phyloP scores from a whole-genome alignment of 371 early-diverging fungal species.

The Mucor indicus region DNA sequence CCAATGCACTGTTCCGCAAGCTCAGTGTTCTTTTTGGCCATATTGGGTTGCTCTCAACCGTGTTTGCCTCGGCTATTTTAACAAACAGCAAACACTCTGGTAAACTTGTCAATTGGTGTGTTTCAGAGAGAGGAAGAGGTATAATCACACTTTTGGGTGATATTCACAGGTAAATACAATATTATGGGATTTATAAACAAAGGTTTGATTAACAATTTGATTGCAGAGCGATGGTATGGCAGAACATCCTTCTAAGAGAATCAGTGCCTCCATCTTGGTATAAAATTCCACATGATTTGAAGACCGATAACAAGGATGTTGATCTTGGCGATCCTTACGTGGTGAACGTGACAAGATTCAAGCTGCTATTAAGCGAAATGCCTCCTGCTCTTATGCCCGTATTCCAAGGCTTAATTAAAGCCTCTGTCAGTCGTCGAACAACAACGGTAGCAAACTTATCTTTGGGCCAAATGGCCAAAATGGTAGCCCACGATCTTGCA shows the following conservation, averaged over 20 bases:
- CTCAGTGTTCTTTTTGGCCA: constrained; percentile 19
- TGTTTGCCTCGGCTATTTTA: constrained; percentile 15
- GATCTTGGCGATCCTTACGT: constrained; percentile 52
- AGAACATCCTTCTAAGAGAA: constrained; percentile 60
- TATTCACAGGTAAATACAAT: constrained; percentile 49
- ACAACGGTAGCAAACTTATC: constrained; percentile 22
- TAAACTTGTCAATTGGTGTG: constrained; percentile 9
- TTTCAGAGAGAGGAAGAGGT: constrained; percentile 28
- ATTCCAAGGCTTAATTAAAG: constrained; percentile 71
- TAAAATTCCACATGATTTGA: constrained; percentile 13
- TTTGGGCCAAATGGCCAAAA: constrained; percentile 49
- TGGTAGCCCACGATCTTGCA: constrained; percentile 46
- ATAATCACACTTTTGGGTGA: constrained; percentile 54
- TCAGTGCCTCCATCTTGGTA: constrained; percentile 70
- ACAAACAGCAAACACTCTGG: constrained; percentile 6
- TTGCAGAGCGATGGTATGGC: constrained; percentile 56
- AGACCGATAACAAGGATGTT: background rate
- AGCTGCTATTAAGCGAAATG: constrained; percentile 63
- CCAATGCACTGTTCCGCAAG: constrained; percentile 13
- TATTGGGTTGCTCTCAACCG: constrained; percentile 16
- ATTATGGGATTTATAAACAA: background rate
- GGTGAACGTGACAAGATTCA: constrained; percentile 66
- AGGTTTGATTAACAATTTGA: too few relatives aligned
- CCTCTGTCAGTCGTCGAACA: constrained; percentile 56
- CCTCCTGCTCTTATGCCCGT: constrained; percentile 63